phyloP scores from a whole-genome alignment of 495 filamentous ascomycete species.

The Cairneyella variabilis region DNA sequence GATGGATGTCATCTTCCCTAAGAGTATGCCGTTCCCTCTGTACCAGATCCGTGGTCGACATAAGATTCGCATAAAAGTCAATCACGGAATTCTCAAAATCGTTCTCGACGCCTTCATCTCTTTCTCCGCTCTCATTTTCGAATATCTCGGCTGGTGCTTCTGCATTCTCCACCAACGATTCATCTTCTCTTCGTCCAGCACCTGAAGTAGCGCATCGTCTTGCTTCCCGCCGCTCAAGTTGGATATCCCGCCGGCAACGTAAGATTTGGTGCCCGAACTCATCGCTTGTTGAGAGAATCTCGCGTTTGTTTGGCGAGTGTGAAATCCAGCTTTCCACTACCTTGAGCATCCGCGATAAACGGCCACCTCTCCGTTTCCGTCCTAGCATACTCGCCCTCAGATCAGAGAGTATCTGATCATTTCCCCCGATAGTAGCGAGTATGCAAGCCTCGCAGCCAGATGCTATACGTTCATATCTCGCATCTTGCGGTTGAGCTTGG shows the following conservation, averaged over 20 bases:
- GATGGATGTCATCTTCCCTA: constrained; percentile 6
- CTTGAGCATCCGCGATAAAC: constrained; percentile 28
- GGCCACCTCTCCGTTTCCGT: constrained; percentile 23
- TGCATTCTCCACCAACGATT: neutral
- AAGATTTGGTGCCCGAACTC: constrained; percentile 6
- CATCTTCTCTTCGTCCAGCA: too few species aligned
- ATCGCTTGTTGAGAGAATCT: constrained; percentile 2
- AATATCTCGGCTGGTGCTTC: neutral
- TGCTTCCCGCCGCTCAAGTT: constrained; percentile 1
- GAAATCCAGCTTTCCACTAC: constrained; percentile 44
- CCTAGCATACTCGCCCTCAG: constrained; percentile 34
- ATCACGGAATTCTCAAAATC: constrained; percentile 17
- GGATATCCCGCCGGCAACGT: constrained; percentile 8
- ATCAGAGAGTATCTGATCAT: constrained; percentile 30
- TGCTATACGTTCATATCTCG: constrained; percentile 23
- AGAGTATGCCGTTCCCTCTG: neutral
- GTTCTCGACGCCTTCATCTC: constrained; percentile 3
- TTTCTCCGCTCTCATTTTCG: neutral
- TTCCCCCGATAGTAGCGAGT: constrained; percentile 37
- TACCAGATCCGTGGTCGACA: neutral
- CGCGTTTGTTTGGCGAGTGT: too few species aligned
- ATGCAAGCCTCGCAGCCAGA: constrained; percentile 44
- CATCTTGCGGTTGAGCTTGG: neutral
- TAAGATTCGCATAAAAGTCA: constrained; percentile 10
- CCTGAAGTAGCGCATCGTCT: neutral